These are phyloP conservation scores for Cucumis sativus DNA, from an alignment of 306 rosid genomes.

Conservation along the genomic window DNA sequence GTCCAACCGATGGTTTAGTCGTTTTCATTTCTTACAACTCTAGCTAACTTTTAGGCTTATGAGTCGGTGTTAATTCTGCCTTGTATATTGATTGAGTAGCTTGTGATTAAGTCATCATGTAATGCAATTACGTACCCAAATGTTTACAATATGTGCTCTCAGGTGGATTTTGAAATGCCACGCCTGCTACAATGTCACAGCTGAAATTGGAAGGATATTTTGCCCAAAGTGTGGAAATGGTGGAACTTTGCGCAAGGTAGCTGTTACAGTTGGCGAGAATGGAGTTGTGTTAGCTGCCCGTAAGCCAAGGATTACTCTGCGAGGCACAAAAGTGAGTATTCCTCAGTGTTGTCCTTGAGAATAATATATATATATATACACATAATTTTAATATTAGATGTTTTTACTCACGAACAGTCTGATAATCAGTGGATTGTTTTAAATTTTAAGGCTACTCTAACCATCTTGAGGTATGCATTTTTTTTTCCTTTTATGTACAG, in stretches of 20 bases:
- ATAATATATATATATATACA: neutral
- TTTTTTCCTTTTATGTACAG: slow-evolving; percentile 32
- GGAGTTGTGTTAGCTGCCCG: slow-evolving; percentile 68
- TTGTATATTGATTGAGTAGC: neutral
- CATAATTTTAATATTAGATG: neutral
- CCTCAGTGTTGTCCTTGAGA: neutral
- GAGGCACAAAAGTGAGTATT: slow-evolving; percentile 81
- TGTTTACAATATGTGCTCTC: slow-evolving; percentile 10
- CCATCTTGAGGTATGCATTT: neutral
- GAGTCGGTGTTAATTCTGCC: neutral
- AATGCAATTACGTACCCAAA: neutral
- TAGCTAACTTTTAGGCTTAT: neutral
- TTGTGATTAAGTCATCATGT: neutral
- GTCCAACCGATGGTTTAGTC: neutral
- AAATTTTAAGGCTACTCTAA: neutral
- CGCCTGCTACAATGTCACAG: slow-evolving; percentile 74
- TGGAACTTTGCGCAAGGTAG: slow-evolving; percentile 91
- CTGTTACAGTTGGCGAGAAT: slow-evolving; percentile 94
- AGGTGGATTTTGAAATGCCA: slow-evolving; percentile 97
- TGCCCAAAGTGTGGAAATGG: slow-evolving; percentile 98
- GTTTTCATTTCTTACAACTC: neutral
- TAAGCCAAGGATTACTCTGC: slow-evolving; percentile 55
- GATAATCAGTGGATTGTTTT: neutral
- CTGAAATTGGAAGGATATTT: slow-evolving; percentile 77
- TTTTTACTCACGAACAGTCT: neutral